A percentile compares a stretch with the other conserved stretches of the same genome.
phyloP scores from a whole-genome alignment of 495 filamentous ascomycete genomes.

The Penicillium goetzii region DNA sequence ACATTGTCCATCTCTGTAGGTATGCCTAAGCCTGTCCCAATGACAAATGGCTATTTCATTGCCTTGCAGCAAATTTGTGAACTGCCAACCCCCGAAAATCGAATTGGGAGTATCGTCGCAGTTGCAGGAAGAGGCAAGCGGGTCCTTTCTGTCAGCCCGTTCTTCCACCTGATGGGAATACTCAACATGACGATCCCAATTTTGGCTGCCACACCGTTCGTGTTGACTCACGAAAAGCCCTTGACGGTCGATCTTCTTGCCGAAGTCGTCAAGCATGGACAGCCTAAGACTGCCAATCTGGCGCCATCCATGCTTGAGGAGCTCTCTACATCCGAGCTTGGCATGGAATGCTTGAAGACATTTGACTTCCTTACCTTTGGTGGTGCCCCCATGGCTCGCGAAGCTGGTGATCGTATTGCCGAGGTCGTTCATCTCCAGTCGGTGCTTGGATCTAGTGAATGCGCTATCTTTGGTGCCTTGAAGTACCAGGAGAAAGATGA shows the following conservation, averaged over 20 bases:
- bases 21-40: conserved; percentile 52
- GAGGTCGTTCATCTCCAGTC: conserved; percentile 15
- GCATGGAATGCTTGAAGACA: conserved; percentile 1
- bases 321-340: conserved; percentile 13
- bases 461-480: conserved; percentile 3
- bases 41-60: conserved; percentile 49
- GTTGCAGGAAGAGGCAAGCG: conserved; percentile 52
- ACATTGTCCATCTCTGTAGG: conserved; percentile 7
- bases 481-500: conserved; percentile 31
- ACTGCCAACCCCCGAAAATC: conserved; percentile 31
- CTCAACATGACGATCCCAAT: conserved; percentile 3
- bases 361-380: conserved; percentile 14
- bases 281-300: conserved; percentile 4
- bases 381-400: conserved; percentile 12
- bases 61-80: conserved; percentile 40
- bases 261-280: conserved; percentile 14
- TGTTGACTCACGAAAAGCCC: conserved; percentile 12
- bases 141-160: conserved; percentile 40
- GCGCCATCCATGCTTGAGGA: conserved; percentile 13
- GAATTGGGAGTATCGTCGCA: background rate
- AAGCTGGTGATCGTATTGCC: conserved; percentile 15
- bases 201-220: background rate
- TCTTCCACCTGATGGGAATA: conserved; percentile 24
- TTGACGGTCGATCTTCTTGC: conserved; percentile 12
- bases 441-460: conserved; percentile 23